These are phyloP conservation scores for Cadophora luteo-olivacea DNA, from an alignment of 2,329 filamentous ascomycete genomes.

Conservation along the genomic window DNA sequence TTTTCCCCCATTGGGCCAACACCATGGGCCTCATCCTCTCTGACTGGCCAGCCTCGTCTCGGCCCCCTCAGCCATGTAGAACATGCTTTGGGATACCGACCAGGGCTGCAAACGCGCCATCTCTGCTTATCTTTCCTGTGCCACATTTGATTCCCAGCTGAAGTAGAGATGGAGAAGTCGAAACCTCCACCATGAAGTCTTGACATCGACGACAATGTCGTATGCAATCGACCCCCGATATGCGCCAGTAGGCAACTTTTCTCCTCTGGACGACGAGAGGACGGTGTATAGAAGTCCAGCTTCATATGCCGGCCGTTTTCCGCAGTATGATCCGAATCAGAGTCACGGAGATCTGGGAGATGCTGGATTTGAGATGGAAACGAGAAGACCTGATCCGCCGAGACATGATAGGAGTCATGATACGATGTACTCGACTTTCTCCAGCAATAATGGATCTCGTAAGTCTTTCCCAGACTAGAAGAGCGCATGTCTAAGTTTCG, in stretches of 20 bases:
- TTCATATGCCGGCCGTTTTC: conserved; percentile 27
- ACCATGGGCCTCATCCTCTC: not conserved
- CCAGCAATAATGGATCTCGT: conserved; percentile 28
- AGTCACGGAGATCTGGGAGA: conserved; percentile 32
- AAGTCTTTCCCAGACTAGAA: not conserved
- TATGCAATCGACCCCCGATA: conserved; percentile 20
- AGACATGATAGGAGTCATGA: conserved; percentile 20
- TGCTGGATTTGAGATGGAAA: conserved; percentile 31
- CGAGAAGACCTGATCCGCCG: conserved; percentile 14
- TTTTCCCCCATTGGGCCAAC: not conserved
- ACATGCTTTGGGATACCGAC: not conserved
- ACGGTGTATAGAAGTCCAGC: conserved; percentile 27
- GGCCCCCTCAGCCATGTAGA: conserved; percentile 20
- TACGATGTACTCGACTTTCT: conserved; percentile 25
- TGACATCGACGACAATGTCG: conserved; percentile 16
- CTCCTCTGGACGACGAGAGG: conserved; percentile 27
- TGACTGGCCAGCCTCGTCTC: conserved; percentile 31
- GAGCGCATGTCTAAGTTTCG: not conserved
- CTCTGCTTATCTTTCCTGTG: conserved; percentile 7
- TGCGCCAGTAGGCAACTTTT: conserved; percentile 28
- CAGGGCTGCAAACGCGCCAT: conserved; percentile 18
- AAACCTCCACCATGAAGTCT: conserved; percentile 10
- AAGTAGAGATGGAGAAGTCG: not conserved
- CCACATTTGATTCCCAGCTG: not conserved
- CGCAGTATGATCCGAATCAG: conserved; percentile 17